Evolutionary conservation across 2,329 filamentous ascomycete species (phyloP), one percentile per base, ranked within the genome.

Genomic region (Thielaviopsis populi): DNA sequence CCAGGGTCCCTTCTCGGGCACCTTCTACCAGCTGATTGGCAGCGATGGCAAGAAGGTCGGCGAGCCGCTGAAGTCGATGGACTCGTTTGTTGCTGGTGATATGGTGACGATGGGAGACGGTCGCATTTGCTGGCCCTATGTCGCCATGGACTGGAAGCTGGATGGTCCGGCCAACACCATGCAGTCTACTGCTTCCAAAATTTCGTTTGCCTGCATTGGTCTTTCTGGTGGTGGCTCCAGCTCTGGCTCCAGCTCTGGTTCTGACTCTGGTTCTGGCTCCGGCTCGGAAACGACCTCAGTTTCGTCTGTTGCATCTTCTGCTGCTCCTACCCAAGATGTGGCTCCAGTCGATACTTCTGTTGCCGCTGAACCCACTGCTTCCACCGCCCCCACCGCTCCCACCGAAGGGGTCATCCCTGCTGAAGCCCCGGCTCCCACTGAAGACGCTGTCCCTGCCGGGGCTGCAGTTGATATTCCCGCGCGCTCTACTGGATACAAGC

Each of bases 341-440:
- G 69, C 73, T 42, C 67, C 73, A n/a, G n/a, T n/a, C n/a, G n/a
- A n/a, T n/a, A n/a, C n/a, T 58, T 74, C 75, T 67, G 77, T 77
- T 73, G 70, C 74, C 48, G 73, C 72, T 61, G 69, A 70, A 54
- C 69, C 71, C 58, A 69, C 70, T 63, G 73, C 77, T 72, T 72
- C 75, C 30, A 72, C 72, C 69, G 76, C n/a, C 42, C 42, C 77
- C 70, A 75, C 79, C 67, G 86, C 7, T 43, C 11, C 88, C 67
- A 80, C 92, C 67, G 86, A 87, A 74, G 90, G 5, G 1, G 40
- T 40, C 37, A 27, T 43, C 27, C 17, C 63, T 41, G 54, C 79
- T 67, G 81, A 82, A 72, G 75, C 78, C 62, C 85, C 85, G 77
- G 86, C 7, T 43, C 11, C 88, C 67, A 80, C 92, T 67, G 86